Conservation (phyloP, 1,284 basidiomycete species). For the Moesziomyces aphidis region DNA sequence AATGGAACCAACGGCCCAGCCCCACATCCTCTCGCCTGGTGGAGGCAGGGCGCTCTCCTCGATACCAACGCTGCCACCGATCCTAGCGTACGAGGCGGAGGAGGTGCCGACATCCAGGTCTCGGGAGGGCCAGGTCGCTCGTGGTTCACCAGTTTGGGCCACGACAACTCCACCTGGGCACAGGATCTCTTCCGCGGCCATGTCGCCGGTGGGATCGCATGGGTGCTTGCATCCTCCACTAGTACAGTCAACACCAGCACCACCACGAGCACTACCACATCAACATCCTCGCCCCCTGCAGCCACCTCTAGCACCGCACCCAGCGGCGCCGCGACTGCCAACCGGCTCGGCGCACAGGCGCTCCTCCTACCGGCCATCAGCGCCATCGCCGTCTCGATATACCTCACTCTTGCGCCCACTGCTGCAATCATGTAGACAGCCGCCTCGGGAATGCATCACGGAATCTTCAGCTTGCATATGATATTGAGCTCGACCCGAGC, state of each 20-base stretch:
- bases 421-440: too few species aligned
- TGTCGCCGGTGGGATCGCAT: slow-evolving; percentile 78
- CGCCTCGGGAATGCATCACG: neutral
- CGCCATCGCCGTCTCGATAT: neutral
- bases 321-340: neutral
- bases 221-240: slow-evolving; percentile 73
- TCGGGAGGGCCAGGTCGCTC: slow-evolving; percentile 75
- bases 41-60: slow-evolving; percentile 74
- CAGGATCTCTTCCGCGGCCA: slow-evolving; percentile 77
- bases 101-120: slow-evolving; percentile 35
- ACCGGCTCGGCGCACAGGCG: neutral
- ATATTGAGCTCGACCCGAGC: neutral
- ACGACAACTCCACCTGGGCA: slow-evolving; percentile 76
- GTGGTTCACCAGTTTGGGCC: slow-evolving; percentile 83
- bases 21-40: slow-evolving; percentile 76
- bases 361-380: neutral
- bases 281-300: neutral
- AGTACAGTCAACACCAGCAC: slow-evolving; percentile 4
- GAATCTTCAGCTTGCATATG: neutral
- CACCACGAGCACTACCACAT: neutral
- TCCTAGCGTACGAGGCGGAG: slow-evolving; percentile 34
- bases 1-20: slow-evolving; percentile 78
- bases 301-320: neutral
- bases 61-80: slow-evolving; percentile 23
- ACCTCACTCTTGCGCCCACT: neutral